phyloP scores from a whole-genome alignment of 768 basidiomycete genomes.

The Brasilioporus rufonigricans region DNA sequence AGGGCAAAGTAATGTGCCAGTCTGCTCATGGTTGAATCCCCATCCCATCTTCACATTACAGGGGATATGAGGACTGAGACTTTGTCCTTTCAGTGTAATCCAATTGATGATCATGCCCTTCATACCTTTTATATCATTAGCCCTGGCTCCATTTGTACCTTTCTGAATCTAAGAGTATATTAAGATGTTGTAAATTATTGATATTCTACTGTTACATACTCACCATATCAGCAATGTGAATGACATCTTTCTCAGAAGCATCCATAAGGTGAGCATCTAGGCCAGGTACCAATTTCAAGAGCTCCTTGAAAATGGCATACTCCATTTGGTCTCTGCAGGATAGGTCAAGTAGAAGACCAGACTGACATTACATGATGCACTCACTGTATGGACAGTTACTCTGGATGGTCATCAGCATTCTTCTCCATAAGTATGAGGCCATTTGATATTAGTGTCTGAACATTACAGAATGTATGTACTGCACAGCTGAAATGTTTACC shows the following conservation, averaged over 20 bases:
- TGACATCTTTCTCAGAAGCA: not conserved
- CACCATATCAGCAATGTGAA: not conserved
- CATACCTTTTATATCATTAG: not conserved
- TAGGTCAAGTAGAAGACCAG: no score
- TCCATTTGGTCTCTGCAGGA: not conserved
- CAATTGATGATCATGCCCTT: not conserved
- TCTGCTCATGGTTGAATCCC: not conserved
- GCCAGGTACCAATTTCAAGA: not conserved
- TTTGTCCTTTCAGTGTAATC: not conserved
- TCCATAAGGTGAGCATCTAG: not conserved
- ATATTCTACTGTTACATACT: no score
- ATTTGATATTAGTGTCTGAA: not conserved
- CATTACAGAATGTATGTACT: not conserved
- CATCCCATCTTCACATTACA: not conserved
- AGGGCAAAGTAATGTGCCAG: not conserved
- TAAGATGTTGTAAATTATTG: not conserved
- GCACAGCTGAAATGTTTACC: not conserved
- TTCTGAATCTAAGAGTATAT: not conserved
- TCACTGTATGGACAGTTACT: no score
- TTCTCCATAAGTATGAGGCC: not conserved
- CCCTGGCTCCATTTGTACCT: not conserved
- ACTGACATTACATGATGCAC: no score
- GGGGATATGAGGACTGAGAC: not conserved
- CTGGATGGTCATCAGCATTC: not conserved
- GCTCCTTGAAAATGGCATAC: not conserved